Evolutionary conservation across 176 grass and related monocot species (phyloP), one percentile per base, ranked within the genome.

Genomic region (Neostapfia colusana): DNA sequence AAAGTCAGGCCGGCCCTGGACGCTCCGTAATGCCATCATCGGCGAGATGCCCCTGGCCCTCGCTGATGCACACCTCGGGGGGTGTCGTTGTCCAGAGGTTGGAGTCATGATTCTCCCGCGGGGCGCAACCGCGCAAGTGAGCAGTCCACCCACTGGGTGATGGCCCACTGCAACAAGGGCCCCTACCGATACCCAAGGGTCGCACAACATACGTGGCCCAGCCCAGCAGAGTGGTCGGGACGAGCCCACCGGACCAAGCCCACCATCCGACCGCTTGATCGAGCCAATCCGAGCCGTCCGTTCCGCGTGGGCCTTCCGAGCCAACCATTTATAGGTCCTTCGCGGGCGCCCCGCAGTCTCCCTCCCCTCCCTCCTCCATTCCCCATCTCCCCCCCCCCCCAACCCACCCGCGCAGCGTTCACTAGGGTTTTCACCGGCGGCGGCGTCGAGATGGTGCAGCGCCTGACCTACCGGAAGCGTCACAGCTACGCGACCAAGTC

Each of bases 401-500:
- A 12, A 6, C 36, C 28, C 44, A 48, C 37, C 37, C 79, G 31
- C 31, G 31, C 31, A 31, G 56, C 25, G 73, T 11, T 60, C 78
- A 20, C 79, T 82, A 82, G 79, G 79, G 85, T 72, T 82, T 78
- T 3, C 67, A 20, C 10, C 66, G 27, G 70, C 48, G 66, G 70
- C 77, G 73, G 53, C 34, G 78, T 43, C 75, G 83, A 92, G 71
- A 97, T 97, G 93, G 93, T 93, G 79, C 93, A 97, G 83, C 90
- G 93, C 15, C 86, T 97, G 23, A 97, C 93, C 21, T 97, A 97
- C 74, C 70, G 93, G 28, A 97, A 92, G 87, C 79, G 93, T 81
- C 93, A 97, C 55, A 93, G 93, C 90, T 97, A 97, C 76, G 93
- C 93, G 56, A 97, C 93, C 58, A 97, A 93, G 79, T 97, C 93